These are phyloP conservation scores for Quercus parvula DNA, from an alignment of 306 rosid species.

Conservation along the genomic window DNA sequence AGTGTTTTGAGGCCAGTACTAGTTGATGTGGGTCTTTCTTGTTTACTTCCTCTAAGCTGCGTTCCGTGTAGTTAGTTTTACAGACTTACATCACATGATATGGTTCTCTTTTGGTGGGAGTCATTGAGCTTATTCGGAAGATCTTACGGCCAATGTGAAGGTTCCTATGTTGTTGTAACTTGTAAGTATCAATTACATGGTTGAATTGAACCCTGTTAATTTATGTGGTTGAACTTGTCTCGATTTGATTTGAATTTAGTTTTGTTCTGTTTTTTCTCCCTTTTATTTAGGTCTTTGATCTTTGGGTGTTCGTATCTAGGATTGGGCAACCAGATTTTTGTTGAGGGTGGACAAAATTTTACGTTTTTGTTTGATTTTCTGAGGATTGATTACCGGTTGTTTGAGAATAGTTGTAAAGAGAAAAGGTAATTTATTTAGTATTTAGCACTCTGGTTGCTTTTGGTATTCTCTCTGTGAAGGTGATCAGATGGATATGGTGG, in stretches of 20 bases:
- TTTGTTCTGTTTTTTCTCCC: background rate
- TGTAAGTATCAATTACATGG: background rate
- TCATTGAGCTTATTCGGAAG: background rate
- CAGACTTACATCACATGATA: slow-evolving; percentile 5
- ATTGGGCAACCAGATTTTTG: slow-evolving; percentile 16
- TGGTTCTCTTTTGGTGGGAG: slow-evolving; percentile 6
- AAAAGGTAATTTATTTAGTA: background rate
- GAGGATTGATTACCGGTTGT: slow-evolving; percentile 18
- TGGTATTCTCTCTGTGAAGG: slow-evolving; percentile 25
- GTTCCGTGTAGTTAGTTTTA: slow-evolving; percentile 9
- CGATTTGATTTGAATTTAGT: slow-evolving; percentile 15
- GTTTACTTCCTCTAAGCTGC: slow-evolving; percentile 5
- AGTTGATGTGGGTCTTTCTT: slow-evolving; percentile 24
- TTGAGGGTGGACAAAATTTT: slow-evolving; percentile 22
- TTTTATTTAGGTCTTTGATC: slow-evolving; percentile 12
- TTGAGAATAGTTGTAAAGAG: slow-evolving; percentile 9
- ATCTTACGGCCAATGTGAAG: slow-evolving; percentile 4
- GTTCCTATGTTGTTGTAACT: slow-evolving; percentile 15
- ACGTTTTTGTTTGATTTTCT: slow-evolving; percentile 13
- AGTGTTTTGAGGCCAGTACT: slow-evolving; percentile 26
- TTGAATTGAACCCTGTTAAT: too few species aligned
- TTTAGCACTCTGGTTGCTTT: slow-evolving; percentile 31
- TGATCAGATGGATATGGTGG: slow-evolving; percentile 64
- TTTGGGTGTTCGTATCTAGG: background rate
- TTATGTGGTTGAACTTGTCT: background rate